Base-by-base conservation (phyloP, 257 asterid species). In the Solanum pinnatisectum region DNA sequence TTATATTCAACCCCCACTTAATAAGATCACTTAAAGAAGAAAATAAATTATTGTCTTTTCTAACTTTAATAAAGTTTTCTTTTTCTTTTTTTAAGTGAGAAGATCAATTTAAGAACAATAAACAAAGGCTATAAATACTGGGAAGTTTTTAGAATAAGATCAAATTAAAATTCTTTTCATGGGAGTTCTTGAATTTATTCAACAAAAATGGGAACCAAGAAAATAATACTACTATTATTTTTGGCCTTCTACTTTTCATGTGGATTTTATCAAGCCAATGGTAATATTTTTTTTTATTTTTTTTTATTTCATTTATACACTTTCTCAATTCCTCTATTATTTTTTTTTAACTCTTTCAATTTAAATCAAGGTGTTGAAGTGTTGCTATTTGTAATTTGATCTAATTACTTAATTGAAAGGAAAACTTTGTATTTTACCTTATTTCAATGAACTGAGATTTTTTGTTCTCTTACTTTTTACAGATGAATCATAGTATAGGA, bases 161-260 rank as follows among this genome's bases (percentile, higher is more conserved):
- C 22, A 30, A 9, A 81, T 44, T 35, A 18, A 81, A 32, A 22
- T 16, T 46, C 18, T 81, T 56, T 30, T 37, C 2, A 82, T 82
- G 85, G 85, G 44, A 82, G 30, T 82, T 81, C 39, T 79, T 79
- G 40, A 79, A 79, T 74, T 73, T 74, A 79, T 35, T 25, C 36
- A 86, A 72, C 78, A 40, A 88, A 90, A 59, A 90, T 91, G 93
- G 88, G 87, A 71, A 77, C 52, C 78, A 87, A 90, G 87, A 81
- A 73, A 83, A 33, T 85, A 79, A 18, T 88, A 71, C 13, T 91
- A 70, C 14, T 90, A 22, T 30, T 93, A 30, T 70, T 91, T 74
- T 52, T 89, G 86, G 89, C 78, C 42, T 87, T 91, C 46, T 78
- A 88, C 40, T 91, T 72, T 87, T 83, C 78, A 36, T 88, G 56